Percentiles rank a stretch among this genome's conserved stretches.
phyloP scores from a whole-genome alignment of 1,284 basidiomycete species.

The Trametes hirsuta region DNA sequence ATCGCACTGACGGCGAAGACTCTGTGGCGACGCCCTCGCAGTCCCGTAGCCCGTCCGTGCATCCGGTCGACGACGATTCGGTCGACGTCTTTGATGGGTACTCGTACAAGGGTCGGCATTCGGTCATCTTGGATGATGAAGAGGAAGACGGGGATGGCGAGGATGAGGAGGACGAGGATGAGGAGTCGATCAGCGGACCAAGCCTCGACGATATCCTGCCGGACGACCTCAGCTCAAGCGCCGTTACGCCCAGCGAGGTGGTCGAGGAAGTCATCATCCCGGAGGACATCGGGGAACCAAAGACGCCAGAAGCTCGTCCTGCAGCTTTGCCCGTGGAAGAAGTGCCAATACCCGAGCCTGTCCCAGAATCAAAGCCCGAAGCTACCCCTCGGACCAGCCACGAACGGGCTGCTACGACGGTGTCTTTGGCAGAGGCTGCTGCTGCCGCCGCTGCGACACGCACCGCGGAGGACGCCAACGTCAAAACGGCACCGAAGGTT shows the following conservation, averaged over 20 bases:
- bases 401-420: constrained; percentile 7
- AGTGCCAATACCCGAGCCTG: neutral
- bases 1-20: constrained; percentile 74
- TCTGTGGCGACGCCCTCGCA: constrained; percentile 71
- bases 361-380: constrained; percentile 21
- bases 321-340: constrained; percentile 40
- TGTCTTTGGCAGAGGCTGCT: constrained; percentile 19
- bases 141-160: constrained; percentile 56
- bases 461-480: constrained; percentile 23
- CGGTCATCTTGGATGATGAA: constrained; percentile 73
- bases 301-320: constrained; percentile 73
- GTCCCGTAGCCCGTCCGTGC: constrained; percentile 70
- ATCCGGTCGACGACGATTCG: constrained; percentile 52
- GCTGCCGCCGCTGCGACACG: constrained; percentile 20
- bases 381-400: constrained; percentile 17
- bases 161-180: constrained; percentile 39
- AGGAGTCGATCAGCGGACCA: constrained; percentile 28
- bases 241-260: constrained; percentile 8
- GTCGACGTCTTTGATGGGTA: constrained; percentile 87
- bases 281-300: constrained; percentile 56
- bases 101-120: constrained; percentile 84
- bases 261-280: constrained; percentile 33
- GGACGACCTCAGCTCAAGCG: constrained; percentile 21
- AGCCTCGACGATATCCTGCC: constrained; percentile 31
- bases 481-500: constrained; percentile 35